Conservation (phyloP, 2,329 filamentous ascomycete genomes). For the Paraconiothyrium sp. region DNA sequence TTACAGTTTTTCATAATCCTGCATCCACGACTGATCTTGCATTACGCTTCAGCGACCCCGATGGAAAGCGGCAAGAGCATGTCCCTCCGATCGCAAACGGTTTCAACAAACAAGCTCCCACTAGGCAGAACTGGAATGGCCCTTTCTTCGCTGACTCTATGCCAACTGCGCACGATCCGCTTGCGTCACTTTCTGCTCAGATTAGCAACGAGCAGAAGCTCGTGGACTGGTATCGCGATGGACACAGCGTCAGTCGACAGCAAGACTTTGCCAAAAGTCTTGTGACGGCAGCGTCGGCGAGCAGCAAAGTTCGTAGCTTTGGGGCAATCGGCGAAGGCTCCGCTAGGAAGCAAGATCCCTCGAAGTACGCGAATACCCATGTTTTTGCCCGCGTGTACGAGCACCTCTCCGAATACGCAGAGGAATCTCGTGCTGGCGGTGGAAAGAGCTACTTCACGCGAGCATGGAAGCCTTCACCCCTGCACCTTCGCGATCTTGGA, state of each 20-base stretch:
- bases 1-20: conserved; percentile 20
- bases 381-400: conserved; percentile 55
- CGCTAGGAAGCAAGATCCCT: not conserved
- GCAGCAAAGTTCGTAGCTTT: conserved; percentile 19
- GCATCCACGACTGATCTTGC: conserved; percentile 9
- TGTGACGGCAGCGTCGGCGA: conserved; percentile 29
- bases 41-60: conserved; percentile 42
- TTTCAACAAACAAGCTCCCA: conserved; percentile 36
- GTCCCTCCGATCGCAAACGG: conserved; percentile 37
- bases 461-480: conserved; percentile 48
- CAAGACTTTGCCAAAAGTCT: conserved; percentile 37
- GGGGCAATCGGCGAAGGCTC: conserved; percentile 27
- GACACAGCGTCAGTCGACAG: conserved; percentile 37
- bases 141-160: conserved; percentile 48
- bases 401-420: conserved; percentile 54
- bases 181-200: conserved; percentile 31
- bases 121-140: conserved; percentile 47
- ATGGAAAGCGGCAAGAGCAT: conserved; percentile 27
- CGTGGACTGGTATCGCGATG: conserved; percentile 53
- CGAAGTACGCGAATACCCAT: conserved; percentile 40
- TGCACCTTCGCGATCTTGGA: conserved; percentile 51
- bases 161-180: conserved; percentile 40
- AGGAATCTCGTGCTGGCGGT: conserved; percentile 31
- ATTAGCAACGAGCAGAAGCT: conserved; percentile 49
- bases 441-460: conserved; percentile 52